phyloP scores from a whole-genome alignment of 768 basidiomycete species.

The Tulasnella sp. region DNA sequence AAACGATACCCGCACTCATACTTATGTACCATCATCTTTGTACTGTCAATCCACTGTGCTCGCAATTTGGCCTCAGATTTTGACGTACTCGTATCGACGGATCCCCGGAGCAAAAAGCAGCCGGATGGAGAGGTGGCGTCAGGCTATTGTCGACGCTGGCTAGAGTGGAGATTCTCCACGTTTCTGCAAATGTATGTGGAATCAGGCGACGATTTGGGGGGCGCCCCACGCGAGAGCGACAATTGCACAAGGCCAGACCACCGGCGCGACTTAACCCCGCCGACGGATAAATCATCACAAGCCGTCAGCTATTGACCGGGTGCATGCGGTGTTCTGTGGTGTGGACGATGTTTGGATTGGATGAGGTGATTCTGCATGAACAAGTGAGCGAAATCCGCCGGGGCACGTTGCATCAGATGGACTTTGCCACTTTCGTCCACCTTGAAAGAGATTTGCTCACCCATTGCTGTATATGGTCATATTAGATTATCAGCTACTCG shows the following conservation, averaged over 20 bases:
- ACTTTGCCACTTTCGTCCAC: not conserved
- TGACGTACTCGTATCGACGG: no score
- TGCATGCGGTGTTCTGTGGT: not conserved
- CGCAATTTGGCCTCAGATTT: not conserved
- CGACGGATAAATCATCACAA: no score
- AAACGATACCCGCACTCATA: not conserved
- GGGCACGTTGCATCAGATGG: not conserved
- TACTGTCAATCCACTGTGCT: not conserved
- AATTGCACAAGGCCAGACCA: no score
- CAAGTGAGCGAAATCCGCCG: not conserved
- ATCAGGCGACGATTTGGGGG: no score
- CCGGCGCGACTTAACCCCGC: no score
- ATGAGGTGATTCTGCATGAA: not conserved
- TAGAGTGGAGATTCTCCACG: no score
- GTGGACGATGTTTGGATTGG: not conserved
- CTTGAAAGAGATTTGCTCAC: not conserved
- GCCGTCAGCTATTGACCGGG: not conserved
- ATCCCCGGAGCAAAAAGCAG: no score
- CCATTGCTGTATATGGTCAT: not conserved
- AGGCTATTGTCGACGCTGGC: no score
- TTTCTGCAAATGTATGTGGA: no score
- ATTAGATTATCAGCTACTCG: not conserved
- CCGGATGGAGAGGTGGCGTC: no score
- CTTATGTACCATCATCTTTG: not conserved
- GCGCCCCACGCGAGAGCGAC: no score